Percentiles rank a stretch among this genome's conserved stretches.
These are phyloP conservation scores for Botrytis cinerea DNA, from an alignment of 2,329 filamentous ascomycete species.

Conservation along the genomic window DNA sequence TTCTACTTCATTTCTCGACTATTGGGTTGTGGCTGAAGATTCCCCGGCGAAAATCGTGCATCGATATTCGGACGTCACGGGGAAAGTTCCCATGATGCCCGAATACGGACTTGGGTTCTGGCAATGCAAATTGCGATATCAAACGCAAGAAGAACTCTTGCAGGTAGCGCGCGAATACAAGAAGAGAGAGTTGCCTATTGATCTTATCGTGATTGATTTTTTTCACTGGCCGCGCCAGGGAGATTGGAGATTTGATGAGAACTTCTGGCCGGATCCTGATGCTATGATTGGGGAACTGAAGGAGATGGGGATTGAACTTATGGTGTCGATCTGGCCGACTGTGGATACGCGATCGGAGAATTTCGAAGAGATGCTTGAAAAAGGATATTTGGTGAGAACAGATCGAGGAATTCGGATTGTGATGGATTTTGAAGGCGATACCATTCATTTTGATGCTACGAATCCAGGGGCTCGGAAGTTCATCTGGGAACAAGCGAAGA, in stretches of 20 bases:
- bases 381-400: conserved; percentile 59
- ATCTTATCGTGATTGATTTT: conserved; percentile 67
- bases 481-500: conserved; percentile 59
- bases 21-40: conserved; percentile 63
- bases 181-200: conserved; percentile 56
- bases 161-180: conserved; percentile 61
- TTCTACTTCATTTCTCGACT: conserved; percentile 60
- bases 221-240: conserved; percentile 69
- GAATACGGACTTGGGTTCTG: conserved; percentile 69
- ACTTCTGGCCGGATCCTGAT: conserved; percentile 65
- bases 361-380: conserved; percentile 61
- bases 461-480: conserved; percentile 60
- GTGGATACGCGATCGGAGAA: conserved; percentile 61
- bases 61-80: conserved; percentile 57
- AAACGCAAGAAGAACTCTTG: conserved; percentile 65
- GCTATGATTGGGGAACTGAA: conserved; percentile 65
- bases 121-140: conserved; percentile 68
- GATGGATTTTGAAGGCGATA: conserved; percentile 61
- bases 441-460: conserved; percentile 64
- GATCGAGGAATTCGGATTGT: conserved; percentile 60
- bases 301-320: conserved; percentile 60
- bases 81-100: conserved; percentile 66
- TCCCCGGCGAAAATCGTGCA: conserved; percentile 57
- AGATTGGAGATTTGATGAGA: conserved; percentile 66
- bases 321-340: conserved; percentile 71